A percentile compares a stretch with the other conserved stretches of the same genome.
phyloP scores from a whole-genome alignment of 1,284 basidiomycete species.

The Agaricales sp. region DNA sequence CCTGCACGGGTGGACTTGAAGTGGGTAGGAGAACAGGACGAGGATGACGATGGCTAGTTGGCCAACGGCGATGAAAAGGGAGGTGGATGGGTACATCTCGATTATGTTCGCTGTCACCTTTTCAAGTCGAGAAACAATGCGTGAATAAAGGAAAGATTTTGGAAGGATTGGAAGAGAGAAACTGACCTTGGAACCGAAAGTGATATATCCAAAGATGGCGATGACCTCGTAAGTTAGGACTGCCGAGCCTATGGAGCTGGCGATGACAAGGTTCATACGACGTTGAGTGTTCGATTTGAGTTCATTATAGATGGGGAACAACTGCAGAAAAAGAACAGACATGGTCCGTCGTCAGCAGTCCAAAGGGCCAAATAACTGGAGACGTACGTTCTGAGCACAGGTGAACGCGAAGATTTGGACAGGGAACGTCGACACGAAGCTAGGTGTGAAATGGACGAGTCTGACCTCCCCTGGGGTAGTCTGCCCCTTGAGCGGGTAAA shows the following conservation, averaged over 20 bases:
- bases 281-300: conserved; percentile 71
- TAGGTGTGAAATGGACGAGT: conserved; percentile 65
- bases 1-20: conserved; percentile 91
- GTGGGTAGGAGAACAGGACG: conserved; percentile 85
- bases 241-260: conserved; percentile 76
- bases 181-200: conserved; percentile 79
- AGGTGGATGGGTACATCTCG: conserved; percentile 92
- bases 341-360: not conserved
- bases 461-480: conserved; percentile 52
- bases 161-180: not conserved
- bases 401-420: conserved; percentile 95
- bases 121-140: conserved; percentile 7
- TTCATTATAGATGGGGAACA: conserved; percentile 94
- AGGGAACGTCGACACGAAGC: conserved; percentile 80
- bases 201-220: conserved; percentile 85
- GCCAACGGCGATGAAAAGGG: conserved; percentile 86
- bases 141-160: too few relatives aligned
- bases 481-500: conserved; percentile 56
- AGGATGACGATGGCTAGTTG: conserved; percentile 89
- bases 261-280: conserved; percentile 84
- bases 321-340: conserved; percentile 30
- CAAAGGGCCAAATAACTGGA: conserved; percentile 13
- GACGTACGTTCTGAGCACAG: conserved; percentile 79
- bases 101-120: conserved; percentile 88
- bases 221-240: conserved; percentile 77